Conservation (phyloP, 352 stramenopile genomes). For the Aphanomyces cochlioides region DNA sequence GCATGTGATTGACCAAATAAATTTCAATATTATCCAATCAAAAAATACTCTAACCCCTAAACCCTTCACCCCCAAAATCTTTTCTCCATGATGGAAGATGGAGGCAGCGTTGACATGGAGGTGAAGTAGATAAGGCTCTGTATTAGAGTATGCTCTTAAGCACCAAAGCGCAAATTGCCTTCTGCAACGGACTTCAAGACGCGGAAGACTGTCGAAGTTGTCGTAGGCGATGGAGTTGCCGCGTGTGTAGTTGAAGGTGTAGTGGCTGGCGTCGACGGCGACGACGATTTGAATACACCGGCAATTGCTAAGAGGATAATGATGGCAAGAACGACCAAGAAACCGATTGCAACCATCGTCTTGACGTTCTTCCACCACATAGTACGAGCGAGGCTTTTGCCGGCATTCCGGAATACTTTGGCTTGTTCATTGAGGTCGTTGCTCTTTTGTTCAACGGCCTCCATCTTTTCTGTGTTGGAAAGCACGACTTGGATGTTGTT, state of each 20-base stretch:
- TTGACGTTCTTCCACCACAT: slow-evolving; percentile 88
- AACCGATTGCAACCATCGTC: slow-evolving; percentile 58
- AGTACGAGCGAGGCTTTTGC: slow-evolving; percentile 64
- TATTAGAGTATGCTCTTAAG: no score
- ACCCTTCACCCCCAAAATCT: no score
- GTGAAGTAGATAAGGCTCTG: no score
- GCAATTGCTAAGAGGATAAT: slow-evolving; percentile 69
- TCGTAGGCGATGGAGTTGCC: background rate
- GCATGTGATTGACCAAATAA: background rate
- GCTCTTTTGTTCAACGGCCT: slow-evolving; percentile 82
- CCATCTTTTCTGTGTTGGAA: slow-evolving; percentile 86
- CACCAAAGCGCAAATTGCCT: no score
- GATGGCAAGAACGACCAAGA: slow-evolving; percentile 64
- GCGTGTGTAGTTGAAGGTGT: slow-evolving; percentile 4
- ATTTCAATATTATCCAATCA: background rate
- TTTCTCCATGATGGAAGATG: no score
- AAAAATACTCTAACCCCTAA: background rate
- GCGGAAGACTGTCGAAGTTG: background rate
- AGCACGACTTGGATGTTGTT: slow-evolving; percentile 85
- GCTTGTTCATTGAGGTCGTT: slow-evolving; percentile 84
- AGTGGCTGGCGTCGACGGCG: slow-evolving; percentile 26
- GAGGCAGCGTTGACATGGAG: no score
- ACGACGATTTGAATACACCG: slow-evolving; percentile 70
- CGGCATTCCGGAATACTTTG: slow-evolving; percentile 82
- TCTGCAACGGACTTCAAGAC: no score